Evolutionary conservation across 1,284 basidiomycete genomes (phyloP).

Genomic region (Ustilago lituana): DNA sequence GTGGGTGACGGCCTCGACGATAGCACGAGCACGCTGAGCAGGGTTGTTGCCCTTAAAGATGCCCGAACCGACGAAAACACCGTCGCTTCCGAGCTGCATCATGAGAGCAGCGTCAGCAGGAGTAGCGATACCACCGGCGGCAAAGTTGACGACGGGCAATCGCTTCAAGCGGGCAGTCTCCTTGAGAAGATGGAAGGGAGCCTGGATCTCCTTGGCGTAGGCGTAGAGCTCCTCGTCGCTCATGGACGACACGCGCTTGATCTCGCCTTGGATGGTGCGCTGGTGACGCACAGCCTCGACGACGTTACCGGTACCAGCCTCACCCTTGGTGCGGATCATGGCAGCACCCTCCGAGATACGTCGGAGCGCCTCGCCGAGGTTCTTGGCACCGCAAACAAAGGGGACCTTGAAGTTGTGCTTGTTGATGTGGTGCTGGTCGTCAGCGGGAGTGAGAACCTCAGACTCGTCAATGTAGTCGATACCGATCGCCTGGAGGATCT

Average conservation of each 20-base stretch:
- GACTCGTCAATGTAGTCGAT: slow-evolving; percentile 96
- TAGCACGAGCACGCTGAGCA: slow-evolving; percentile 91
- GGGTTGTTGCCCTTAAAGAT: slow-evolving; percentile 80
- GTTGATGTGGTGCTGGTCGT: slow-evolving; percentile 69
- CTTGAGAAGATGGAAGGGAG: slow-evolving; percentile 96
- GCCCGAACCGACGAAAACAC: slow-evolving; percentile 72
- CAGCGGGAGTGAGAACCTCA: slow-evolving; percentile 95
- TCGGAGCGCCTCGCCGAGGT: slow-evolving; percentile 84
- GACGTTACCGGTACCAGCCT: slow-evolving; percentile 95
- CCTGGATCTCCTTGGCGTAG: slow-evolving; percentile 86
- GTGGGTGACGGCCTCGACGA: slow-evolving; percentile 97
- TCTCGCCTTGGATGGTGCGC: slow-evolving; percentile 83
- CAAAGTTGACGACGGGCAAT: slow-evolving; percentile 81
- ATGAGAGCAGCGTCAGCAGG: slow-evolving; percentile 97
- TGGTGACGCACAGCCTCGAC: slow-evolving; percentile 91
- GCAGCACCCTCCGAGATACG: slow-evolving; percentile 90
- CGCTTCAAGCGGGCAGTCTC: slow-evolving; percentile 93
- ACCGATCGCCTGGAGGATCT: slow-evolving; percentile 93
- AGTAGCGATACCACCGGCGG: slow-evolving; percentile 92
- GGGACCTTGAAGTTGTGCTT: slow-evolving; percentile 76
- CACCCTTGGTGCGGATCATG: slow-evolving; percentile 69
- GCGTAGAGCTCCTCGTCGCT: slow-evolving; percentile 98
- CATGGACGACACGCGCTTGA: slow-evolving; percentile 77
- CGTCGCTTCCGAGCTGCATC: slow-evolving; percentile 99
- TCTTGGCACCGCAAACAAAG: slow-evolving; percentile 74